These are phyloP conservation scores for Calocybe gangraenosa DNA, from an alignment of 768 basidiomycete genomes.

Conservation along the genomic window DNA sequence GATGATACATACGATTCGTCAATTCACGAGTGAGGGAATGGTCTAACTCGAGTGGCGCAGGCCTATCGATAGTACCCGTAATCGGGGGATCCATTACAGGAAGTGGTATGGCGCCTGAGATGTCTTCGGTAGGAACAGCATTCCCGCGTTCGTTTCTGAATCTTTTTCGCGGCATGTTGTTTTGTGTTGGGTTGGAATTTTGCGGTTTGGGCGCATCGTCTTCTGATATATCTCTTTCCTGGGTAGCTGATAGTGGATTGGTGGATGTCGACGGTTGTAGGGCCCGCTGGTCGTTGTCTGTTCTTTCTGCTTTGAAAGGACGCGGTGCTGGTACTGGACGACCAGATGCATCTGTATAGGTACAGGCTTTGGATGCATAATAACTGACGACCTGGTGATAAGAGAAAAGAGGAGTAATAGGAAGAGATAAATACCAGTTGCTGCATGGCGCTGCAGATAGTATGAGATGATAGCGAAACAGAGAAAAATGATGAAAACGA, in stretches of 20 bases:
- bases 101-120: constrained; percentile 22
- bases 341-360: constrained; percentile 77
- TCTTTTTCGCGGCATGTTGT: constrained; percentile 38
- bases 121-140: constrained; percentile 32
- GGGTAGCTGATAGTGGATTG: constrained; percentile 23
- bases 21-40: constrained; percentile 66
- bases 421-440: constrained; percentile 56
- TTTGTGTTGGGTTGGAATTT: constrained; percentile 6
- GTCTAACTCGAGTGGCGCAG: constrained; percentile 46
- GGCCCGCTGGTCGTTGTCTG: constrained; percentile 19
- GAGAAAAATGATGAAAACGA: constrained; percentile 21
- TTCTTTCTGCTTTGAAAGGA: constrained; percentile 40
- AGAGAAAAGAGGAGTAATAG: constrained; percentile 2
- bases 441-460: constrained; percentile 62
- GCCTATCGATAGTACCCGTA: constrained; percentile 35
- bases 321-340: constrained; percentile 75
- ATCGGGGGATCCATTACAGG: constrained; percentile 36
- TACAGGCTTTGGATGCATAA: constrained; percentile 77
- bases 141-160: constrained; percentile 40
- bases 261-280: constrained; percentile 19
- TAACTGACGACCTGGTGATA: constrained; percentile 41
- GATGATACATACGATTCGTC: constrained; percentile 55
- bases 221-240: constrained; percentile 24
- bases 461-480: constrained; percentile 12
- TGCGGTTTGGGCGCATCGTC: constrained; percentile 36